Evolutionary conservation across 2,329 filamentous ascomycete species (phyloP), one percentile per base, ranked within the genome.

Genomic region (Botryotinia globosa): DNA sequence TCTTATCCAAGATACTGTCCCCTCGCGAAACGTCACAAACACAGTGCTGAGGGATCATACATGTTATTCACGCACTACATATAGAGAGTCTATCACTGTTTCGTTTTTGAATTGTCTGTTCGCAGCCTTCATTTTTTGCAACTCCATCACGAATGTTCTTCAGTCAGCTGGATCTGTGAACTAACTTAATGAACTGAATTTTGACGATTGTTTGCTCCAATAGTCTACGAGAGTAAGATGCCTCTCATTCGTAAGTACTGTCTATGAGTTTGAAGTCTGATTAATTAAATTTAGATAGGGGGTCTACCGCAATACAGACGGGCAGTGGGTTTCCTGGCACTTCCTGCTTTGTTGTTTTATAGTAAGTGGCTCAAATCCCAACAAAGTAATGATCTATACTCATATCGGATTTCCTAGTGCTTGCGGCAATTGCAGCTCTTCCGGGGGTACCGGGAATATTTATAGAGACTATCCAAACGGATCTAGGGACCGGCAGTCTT

Each of bases 371-470:
- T 4, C 14, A 34, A 16, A 14, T 14, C 25, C 8, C n/a, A n/a
- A 20, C 8, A 32, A 20, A n/a, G n/a, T n/a, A 0, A 12, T 39
- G 12, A 37, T 54, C 12, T 37, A 67, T n/a, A 0, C 44, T 67
- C 16, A 67, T 14, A 67, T 25, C 37, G 7, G 25, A n/a, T 3
- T 9, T 64, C 22, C 22, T 62, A 71, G 69, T 71, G 25, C 69
- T 71, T 44, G 44, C 58, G 0, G 8, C 59, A 0, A 63, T 71
- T 45, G 44, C 56, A 18, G 39, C 56, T 3, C 37, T 71, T 61
- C 59, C 69, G 44, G 58, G 44, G 10, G 59, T 63, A 18, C 69
- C 69, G 14, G 69, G 69, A n/a, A 71, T 71, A 20, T 71, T 71
- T 10, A 48, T 71, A 45, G 69, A 71, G 18, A 63, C 22, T 16